Conservation (phyloP, 1,284 basidiomycete genomes). For the Ceratobasidium sp. region DNA sequence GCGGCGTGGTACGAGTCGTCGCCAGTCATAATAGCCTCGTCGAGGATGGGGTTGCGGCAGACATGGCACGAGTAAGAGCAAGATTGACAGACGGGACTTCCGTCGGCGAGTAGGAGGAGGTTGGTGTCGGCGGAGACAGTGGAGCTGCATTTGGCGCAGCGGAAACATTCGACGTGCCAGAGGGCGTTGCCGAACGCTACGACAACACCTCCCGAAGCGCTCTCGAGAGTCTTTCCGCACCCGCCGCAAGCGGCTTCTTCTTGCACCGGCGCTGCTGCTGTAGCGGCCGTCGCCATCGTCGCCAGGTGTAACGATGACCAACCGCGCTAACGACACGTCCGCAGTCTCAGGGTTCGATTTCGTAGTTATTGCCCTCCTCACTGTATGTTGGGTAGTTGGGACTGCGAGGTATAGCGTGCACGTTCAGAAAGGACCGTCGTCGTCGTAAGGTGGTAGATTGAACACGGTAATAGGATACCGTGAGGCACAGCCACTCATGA, state of each 20-base stretch:
- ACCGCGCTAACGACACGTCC: neutral
- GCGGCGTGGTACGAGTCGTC: constrained; percentile 99
- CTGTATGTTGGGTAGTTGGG: too few species aligned
- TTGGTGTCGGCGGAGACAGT: constrained; percentile 87
- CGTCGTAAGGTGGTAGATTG: too few species aligned
- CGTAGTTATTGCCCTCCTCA: too few species aligned
- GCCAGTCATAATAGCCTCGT: constrained; percentile 99
- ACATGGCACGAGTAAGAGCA: constrained; percentile 98
- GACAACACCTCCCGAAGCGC: constrained; percentile 86
- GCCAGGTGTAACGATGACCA: constrained; percentile 21
- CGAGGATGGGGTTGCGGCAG: constrained; percentile 90
- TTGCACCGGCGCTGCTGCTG: neutral
- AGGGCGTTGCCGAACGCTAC: constrained; percentile 86
- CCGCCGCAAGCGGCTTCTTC: constrained; percentile 73
- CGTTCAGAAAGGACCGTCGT: too few species aligned
- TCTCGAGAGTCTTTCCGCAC: constrained; percentile 85
- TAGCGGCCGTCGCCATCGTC: constrained; percentile 31
- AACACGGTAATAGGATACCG: too few species aligned
- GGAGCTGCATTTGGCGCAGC: constrained; percentile 81
- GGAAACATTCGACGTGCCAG: constrained; percentile 65
- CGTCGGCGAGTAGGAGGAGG: constrained; percentile 94
- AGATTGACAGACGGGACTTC: constrained; percentile 95
- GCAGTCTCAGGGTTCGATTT: constrained; percentile 1
- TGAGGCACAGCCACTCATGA: too few species aligned
- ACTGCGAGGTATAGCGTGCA: too few species aligned